A percentile compares a stretch with the other conserved stretches of the same genome.
These are phyloP conservation scores for Botrytis pseudocinerea DNA, from an alignment of 2,329 filamentous ascomycete genomes.

Conservation along the genomic window DNA sequence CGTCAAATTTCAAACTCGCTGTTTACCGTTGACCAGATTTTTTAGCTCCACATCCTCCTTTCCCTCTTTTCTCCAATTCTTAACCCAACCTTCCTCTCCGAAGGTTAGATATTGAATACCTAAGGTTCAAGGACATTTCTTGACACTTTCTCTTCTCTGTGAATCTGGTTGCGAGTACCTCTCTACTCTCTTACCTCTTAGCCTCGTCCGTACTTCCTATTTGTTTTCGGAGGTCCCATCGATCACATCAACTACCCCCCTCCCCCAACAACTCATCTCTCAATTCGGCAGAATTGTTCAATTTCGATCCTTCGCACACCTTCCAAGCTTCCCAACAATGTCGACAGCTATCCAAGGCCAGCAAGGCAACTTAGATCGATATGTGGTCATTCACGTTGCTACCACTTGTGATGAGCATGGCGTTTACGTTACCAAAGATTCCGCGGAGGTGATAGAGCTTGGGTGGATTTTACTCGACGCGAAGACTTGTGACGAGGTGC, in stretches of 20 bases:
- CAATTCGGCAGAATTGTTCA: slow-evolving; percentile 36
- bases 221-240: slow-evolving; percentile 56
- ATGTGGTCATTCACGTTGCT: slow-evolving; percentile 96
- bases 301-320: background rate
- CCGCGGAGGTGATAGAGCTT: slow-evolving; percentile 97
- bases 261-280: slow-evolving; percentile 55
- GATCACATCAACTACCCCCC: slow-evolving; percentile 41
- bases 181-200: slow-evolving; percentile 51
- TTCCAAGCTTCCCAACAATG: slow-evolving; percentile 65
- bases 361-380: slow-evolving; percentile 83
- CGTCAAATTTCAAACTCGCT: slow-evolving; percentile 21
- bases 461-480: slow-evolving; percentile 96
- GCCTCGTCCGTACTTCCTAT: slow-evolving; percentile 56
- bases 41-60: slow-evolving; percentile 24
- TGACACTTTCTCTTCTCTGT: slow-evolving; percentile 21
- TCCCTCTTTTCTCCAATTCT: slow-evolving; percentile 4
- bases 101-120: slow-evolving; percentile 10
- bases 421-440: slow-evolving; percentile 99
- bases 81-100: slow-evolving; percentile 4
- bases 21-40: slow-evolving; percentile 21
- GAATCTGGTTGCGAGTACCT: slow-evolving; percentile 30
- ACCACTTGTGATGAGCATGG: slow-evolving; percentile 99
- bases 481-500: slow-evolving; percentile 89
- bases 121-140: slow-evolving; percentile 3
- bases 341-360: slow-evolving; percentile 52